phyloP scores from a whole-genome alignment of 441 rosid genomes.

The Erodium texanum region DNA sequence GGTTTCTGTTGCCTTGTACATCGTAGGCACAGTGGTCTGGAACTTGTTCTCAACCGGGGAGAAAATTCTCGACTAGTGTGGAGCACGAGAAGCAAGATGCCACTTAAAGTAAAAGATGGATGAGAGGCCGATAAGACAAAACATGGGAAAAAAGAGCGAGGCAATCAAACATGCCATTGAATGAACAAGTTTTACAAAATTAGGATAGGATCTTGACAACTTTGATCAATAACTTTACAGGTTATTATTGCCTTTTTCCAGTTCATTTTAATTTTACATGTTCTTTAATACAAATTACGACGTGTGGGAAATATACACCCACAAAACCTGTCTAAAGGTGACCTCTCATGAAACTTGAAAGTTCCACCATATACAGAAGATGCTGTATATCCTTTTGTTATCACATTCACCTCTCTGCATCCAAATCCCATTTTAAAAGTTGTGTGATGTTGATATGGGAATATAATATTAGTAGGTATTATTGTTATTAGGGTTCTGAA shows the following conservation, averaged over 20 bases:
- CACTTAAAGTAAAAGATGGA: not conserved
- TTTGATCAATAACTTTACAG: slow-evolving; percentile 10
- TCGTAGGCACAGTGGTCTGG: slow-evolving; percentile 87
- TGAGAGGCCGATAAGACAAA: not conserved
- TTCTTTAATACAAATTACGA: not conserved
- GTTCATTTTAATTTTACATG: slow-evolving; percentile 9
- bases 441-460: too few relatives aligned
- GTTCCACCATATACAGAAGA: not conserved
- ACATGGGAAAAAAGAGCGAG: not conserved
- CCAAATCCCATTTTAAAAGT: too few relatives aligned
- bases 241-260: slow-evolving; percentile 13
- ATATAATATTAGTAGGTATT: too few relatives aligned
- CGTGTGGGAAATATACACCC: slow-evolving; percentile 16
- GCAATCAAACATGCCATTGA: not conserved
- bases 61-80: slow-evolving; percentile 62
- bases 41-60: slow-evolving; percentile 92
- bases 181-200: not conserved
- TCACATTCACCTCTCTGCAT: not conserved
- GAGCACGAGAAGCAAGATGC: not conserved
- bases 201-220: slow-evolving; percentile 14
- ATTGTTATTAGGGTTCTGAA: too few relatives aligned
- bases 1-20: slow-evolving; percentile 72
- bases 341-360: slow-evolving; percentile 1
- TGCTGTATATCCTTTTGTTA: not conserved
- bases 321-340: not conserved